Base-by-base conservation (phyloP, 108 stramenopile species). In the Epithemia pelagica region DNA sequence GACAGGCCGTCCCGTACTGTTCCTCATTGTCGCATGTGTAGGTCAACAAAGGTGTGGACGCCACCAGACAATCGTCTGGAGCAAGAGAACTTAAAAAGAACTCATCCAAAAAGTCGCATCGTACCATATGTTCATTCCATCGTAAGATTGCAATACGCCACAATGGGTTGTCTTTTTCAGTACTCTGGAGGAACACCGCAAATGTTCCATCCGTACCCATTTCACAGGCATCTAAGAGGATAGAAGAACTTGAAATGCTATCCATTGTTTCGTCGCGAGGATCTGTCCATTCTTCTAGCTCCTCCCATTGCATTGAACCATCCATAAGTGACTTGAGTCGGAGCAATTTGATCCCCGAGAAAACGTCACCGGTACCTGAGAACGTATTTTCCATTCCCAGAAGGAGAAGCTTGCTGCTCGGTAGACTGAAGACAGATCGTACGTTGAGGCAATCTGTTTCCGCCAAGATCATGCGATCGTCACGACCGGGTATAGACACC, bases 391-490 rank as follows among this genome's bases (percentile, higher is more conserved):
- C 58, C 72, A 75, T 87, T 26, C 82, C 80, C 58, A 91, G 62
- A 15, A 91, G 59, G 18, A 88, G 71, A 57, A 88, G 64, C 56
- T 75, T 71, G 21, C 66, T 82, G 32, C 37, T 69, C 1, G 86
- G 84, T 15, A 88, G 59, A 52, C 79, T 71, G 69, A 89, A 89
- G 29, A 89, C 63, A 1, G 77, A 61, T 61, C 78, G 61, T 22
- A 76, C 72, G 75, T 81, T 77, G 29, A 82, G 21, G 54, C 85
- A 85, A 71, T 91, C 90, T 26, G 74, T 78, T 58, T 91, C 90
- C 10, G 78, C 74, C 62, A 88, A 31, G 57, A 91, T 86, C 28
- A 73, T 81, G 30, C 82, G 74, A 67, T 85, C 85, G 53, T 92
- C 87, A 53, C 83, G 58, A 19, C 91, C 91, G 5, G 87, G 85